phyloP scores from a whole-genome alignment of 352 stramenopile species.

The Phytophthora sojae region DNA sequence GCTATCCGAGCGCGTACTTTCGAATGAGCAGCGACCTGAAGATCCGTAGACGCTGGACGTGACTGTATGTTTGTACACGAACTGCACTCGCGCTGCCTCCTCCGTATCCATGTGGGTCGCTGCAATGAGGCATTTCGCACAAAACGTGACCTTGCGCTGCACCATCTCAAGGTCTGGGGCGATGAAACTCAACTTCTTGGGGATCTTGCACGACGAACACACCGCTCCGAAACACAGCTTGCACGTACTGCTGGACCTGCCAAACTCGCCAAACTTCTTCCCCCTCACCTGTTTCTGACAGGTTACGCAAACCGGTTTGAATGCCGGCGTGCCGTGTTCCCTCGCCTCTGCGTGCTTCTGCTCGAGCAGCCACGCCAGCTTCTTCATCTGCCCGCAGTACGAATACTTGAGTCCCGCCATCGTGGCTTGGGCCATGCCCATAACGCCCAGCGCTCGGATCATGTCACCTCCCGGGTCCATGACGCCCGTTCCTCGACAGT shows the following conservation, averaged over 20 bases:
- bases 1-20: conserved; percentile 4
- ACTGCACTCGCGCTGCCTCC: conserved; percentile 24
- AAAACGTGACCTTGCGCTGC: conserved; percentile 37
- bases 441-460: conserved; percentile 20
- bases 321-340: not conserved
- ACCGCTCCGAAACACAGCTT: conserved; percentile 23
- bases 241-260: conserved; percentile 19
- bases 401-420: conserved; percentile 37
- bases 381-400: conserved; percentile 47
- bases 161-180: conserved; percentile 21
- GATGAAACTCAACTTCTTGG: conserved; percentile 39
- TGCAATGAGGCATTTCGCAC: conserved; percentile 33
- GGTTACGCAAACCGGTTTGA: conserved; percentile 15
- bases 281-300: conserved; percentile 20
- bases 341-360: conserved; percentile 9
- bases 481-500: conserved; percentile 20
- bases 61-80: conserved; percentile 22
- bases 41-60: conserved; percentile 10
- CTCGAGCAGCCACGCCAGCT: conserved; percentile 34
- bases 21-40: not conserved
- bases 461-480: conserved; percentile 35
- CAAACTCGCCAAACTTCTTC: conserved; percentile 1
- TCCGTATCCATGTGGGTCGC: conserved; percentile 26
- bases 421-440: conserved; percentile 19
- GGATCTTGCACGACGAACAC: conserved; percentile 25